These are phyloP conservation scores for Excoecaria agallocha DNA, from an alignment of 345 rosid genomes.

Conservation along the genomic window DNA sequence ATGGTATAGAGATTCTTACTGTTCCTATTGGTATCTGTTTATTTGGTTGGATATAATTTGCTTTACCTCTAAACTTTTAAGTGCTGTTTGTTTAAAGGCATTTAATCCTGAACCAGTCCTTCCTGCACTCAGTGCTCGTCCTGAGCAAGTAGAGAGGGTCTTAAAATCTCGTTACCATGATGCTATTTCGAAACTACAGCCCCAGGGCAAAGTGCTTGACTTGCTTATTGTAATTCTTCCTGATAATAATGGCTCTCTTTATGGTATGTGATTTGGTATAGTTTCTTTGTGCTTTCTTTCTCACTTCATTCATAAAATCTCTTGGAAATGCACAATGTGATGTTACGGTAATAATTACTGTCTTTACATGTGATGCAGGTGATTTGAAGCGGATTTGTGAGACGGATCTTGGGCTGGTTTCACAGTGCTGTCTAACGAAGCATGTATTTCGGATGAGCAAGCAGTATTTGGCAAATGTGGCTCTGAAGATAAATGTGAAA, in stretches of 20 bases:
- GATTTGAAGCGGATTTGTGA: slow-evolving; percentile 96
- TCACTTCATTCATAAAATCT: background rate
- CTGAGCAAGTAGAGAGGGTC: slow-evolving; percentile 87
- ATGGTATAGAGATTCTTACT: slow-evolving; percentile 51
- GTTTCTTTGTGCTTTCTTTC: background rate
- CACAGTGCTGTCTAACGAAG: slow-evolving; percentile 93
- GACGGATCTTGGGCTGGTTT: slow-evolving; percentile 94
- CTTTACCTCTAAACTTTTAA: slow-evolving; percentile 8
- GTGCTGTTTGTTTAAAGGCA: slow-evolving; percentile 40
- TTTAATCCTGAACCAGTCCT: slow-evolving; percentile 78
- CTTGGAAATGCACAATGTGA: background rate
- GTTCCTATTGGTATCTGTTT: background rate
- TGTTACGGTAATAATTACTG: background rate
- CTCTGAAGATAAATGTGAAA: slow-evolving; percentile 92
- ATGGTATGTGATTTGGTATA: slow-evolving; percentile 49
- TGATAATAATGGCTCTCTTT: slow-evolving; percentile 94
- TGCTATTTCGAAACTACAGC: slow-evolving; percentile 60
- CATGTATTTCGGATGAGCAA: slow-evolving; percentile 85
- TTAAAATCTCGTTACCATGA: slow-evolving; percentile 82
- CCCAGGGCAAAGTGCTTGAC: slow-evolving; percentile 78
- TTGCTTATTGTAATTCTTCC: slow-evolving; percentile 93
- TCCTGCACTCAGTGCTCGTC: slow-evolving; percentile 63
- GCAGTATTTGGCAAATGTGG: slow-evolving; percentile 92
- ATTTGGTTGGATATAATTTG: background rate
- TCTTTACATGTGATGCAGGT: slow-evolving; percentile 45